Evolutionary conservation across 495 filamentous ascomycete genomes (phyloP).

Genomic region (Paragyromitra xinjiangensis): DNA sequence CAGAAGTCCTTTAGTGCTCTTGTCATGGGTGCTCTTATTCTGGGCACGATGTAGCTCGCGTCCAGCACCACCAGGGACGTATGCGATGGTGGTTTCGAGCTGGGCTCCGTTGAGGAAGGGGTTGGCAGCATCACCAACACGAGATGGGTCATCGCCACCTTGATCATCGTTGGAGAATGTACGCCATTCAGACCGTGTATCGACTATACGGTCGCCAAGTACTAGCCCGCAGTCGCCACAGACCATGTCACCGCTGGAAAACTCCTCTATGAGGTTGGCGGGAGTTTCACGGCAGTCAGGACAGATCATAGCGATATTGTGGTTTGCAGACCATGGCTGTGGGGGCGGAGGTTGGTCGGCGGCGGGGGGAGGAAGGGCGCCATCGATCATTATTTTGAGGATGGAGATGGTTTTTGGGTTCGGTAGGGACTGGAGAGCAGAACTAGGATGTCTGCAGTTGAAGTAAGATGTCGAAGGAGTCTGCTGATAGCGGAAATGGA

Average conservation of each 20-base stretch:
- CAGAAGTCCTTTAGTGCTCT: conserved; percentile 73
- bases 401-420: neutral
- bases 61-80: conserved; percentile 73
- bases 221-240: conserved; percentile 91
- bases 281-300: conserved; percentile 88
- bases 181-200: conserved; percentile 96
- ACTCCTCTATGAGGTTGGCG: conserved; percentile 88
- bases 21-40: conserved; percentile 81
- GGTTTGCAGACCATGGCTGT: conserved; percentile 71
- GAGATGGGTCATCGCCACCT: conserved; percentile 88
- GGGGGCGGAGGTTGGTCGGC: conserved; percentile 41
- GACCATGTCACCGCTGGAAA: conserved; percentile 89
- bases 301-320: conserved; percentile 82
- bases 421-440: conserved; percentile 35
- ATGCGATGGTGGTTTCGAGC: conserved; percentile 87
- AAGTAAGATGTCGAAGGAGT: neutral
- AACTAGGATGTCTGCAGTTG: conserved; percentile 4
- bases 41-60: conserved; percentile 86
- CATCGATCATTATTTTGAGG: neutral
- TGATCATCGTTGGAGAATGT: conserved; percentile 98
- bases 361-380: neutral
- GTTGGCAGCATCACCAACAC: conserved; percentile 92
- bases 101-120: conserved; percentile 89
- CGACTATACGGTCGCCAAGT: conserved; percentile 85
- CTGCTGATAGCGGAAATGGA: neutral